These are phyloP conservation scores for Halophytophthora polymorphica DNA, from an alignment of 352 stramenopile species.

Conservation along the genomic window DNA sequence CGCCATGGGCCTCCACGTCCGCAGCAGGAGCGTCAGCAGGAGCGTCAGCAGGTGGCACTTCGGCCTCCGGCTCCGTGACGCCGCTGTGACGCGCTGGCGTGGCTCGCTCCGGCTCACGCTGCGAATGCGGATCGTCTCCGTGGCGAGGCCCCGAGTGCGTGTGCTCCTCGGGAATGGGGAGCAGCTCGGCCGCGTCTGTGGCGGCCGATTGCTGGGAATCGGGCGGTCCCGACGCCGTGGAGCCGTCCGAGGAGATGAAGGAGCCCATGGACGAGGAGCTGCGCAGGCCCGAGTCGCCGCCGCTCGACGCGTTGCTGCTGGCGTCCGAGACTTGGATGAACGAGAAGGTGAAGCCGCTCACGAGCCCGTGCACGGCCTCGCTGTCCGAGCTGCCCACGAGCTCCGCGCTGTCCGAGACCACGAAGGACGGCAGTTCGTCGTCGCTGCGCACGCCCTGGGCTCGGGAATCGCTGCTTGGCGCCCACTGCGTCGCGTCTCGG, in stretches of 20 bases:
- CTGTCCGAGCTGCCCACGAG: conserved; percentile 50
- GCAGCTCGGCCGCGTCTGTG: conserved; percentile 22
- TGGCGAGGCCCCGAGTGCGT: conserved; percentile 9
- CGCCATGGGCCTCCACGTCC: conserved; percentile 20
- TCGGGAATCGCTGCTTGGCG: conserved; percentile 18
- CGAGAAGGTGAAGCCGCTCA: conserved; percentile 66
- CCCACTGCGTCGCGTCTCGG: conserved; percentile 11
- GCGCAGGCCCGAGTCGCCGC: conserved; percentile 12
- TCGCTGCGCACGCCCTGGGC: conserved; percentile 18
- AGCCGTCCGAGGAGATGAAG: conserved; percentile 3
- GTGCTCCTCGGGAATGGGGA: conserved; percentile 28
- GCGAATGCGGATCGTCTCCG: conserved; percentile 1
- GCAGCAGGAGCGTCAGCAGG: no score
- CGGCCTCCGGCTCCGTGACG: conserved; percentile 15
- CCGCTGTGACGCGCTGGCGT: conserved; percentile 6
- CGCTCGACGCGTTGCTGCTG: conserved; percentile 24
- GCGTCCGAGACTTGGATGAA: conserved; percentile 62
- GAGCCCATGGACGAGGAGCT: conserved; percentile 9
- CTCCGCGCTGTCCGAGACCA: conserved; percentile 41
- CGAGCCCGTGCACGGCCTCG: conserved; percentile 51
- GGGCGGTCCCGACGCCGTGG: conserved; percentile 1
- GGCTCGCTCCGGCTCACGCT: conserved; percentile 5
- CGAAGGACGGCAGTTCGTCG: conserved; percentile 44
- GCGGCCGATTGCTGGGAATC: conserved; percentile 20
- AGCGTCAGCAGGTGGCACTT: conserved; percentile 4